Percentiles rank a stretch among this genome's conserved stretches.
phyloP scores from a whole-genome alignment of 2,329 filamentous ascomycete genomes.

The Xylariaceae sp. region DNA sequence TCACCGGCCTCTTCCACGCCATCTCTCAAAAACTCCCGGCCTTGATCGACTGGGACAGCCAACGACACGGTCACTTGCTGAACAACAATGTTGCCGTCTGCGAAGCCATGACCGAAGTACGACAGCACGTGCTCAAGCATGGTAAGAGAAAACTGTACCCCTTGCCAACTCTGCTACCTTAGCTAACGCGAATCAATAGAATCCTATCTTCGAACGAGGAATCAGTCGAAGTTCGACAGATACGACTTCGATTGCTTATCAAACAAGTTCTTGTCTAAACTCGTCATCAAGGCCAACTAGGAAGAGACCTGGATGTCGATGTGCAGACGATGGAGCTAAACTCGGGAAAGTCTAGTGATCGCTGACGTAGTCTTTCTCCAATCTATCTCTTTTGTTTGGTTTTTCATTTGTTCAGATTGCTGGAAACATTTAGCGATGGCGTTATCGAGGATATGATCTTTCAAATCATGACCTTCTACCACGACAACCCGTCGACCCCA shows the following conservation, averaged over 20 bases:
- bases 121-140: constrained; percentile 88
- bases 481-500: constrained; percentile 29
- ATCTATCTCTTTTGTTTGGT: constrained; percentile 28
- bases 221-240: constrained; percentile 81
- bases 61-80: constrained; percentile 86
- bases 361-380: constrained; percentile 10
- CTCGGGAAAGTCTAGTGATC: constrained; percentile 11
- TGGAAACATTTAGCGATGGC: constrained; percentile 48
- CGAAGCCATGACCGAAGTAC: constrained; percentile 94
- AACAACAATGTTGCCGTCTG: constrained; percentile 92
- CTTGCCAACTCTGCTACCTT: neutral
- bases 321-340: constrained; percentile 2
- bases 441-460: constrained; percentile 45
- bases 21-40: constrained; percentile 95
- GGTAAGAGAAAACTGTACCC: constrained; percentile 60
- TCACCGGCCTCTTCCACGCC: constrained; percentile 94
- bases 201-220: constrained; percentile 79
- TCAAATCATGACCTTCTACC: constrained; percentile 36
- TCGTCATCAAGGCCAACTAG: constrained; percentile 92
- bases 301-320: constrained; percentile 6
- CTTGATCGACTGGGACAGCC: constrained; percentile 92
- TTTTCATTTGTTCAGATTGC: constrained; percentile 38
- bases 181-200: constrained; percentile 65
- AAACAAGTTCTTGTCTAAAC: constrained; percentile 95
- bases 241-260: constrained; percentile 93